Evolutionary conservation across 805 yeast genomes (phyloP), one percentile per base, ranked within the genome.

Genomic region (Zygosaccharomyces kombuchaensis): DNA sequence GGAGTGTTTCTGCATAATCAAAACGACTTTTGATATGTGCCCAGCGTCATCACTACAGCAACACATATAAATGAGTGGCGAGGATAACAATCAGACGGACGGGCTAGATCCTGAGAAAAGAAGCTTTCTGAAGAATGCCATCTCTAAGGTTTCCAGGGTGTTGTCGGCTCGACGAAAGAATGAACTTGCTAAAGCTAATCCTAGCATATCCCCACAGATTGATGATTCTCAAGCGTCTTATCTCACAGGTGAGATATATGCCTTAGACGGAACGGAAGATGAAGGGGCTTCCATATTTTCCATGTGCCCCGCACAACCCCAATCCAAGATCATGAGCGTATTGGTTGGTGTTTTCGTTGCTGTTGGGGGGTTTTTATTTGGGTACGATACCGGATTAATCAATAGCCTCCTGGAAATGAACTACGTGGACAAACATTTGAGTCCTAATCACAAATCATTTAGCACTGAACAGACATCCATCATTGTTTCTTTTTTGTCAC

Each of bases 351-450:
- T 78, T 17, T 81, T 87, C 48, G 91, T 93, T 9, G 95, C 96
- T 10, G 76, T 86, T n/a, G 96, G 96, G 22, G 96, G 96, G 0
- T 85, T 88, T 60, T 69, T 88, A 34, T 88, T 84, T 61, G 96
- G 96, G 1, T 89, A 86, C 60, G 96, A 88, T 63, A 88, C 96
- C 0, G 96, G 96, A 1, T 68, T 87, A 38, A 83, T 87, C 42
- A 87, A 87, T 60, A 87, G 87, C 50, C 69, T 88, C 5, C 60
- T 84, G 44, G 93, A 87, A 51, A 87, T 89, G 95, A 55, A 67
- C 9, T 85, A 77, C 59, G 88, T 88, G 34, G 71, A 72, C 34
- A 49, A 65, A 1, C 70, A 75, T 37, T 78, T 87, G 52, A 78
- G 91, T 1, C 55, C 71, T 0, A 70, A 76, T 52, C 63, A 69